These are phyloP conservation scores for Triticum monococcum DNA, from an alignment of 176 grass and related monocot species.

Conservation along the genomic window DNA sequence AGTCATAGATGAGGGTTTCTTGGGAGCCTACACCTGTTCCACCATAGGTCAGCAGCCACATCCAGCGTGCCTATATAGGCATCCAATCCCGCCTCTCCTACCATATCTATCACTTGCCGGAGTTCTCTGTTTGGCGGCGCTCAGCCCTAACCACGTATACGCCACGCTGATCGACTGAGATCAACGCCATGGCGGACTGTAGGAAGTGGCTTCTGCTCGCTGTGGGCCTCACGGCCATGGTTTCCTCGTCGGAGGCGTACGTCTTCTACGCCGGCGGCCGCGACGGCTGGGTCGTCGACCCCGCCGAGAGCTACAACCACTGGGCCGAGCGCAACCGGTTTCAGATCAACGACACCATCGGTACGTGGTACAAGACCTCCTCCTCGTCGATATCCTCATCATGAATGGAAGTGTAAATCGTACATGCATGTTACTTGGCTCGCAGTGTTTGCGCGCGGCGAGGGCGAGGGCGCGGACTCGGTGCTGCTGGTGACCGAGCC, in stretches of 20 bases:
- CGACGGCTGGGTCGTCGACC: slow-evolving; percentile 74
- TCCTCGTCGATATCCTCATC: neutral
- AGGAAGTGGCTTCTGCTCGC: slow-evolving; percentile 9
- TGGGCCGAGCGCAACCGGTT: slow-evolving; percentile 79
- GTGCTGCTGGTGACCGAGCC: slow-evolving; percentile 63
- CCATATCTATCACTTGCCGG: neutral
- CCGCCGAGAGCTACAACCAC: slow-evolving; percentile 71
- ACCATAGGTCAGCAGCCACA: slow-evolving; percentile 4
- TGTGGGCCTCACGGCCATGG: slow-evolving; percentile 16
- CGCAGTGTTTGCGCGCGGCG: slow-evolving; percentile 67
- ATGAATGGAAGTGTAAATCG: neutral
- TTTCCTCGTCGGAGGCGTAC: slow-evolving; percentile 47
- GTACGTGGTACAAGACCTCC: slow-evolving; percentile 21
- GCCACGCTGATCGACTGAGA: neutral
- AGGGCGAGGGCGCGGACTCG: slow-evolving; percentile 13
- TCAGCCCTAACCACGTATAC: too few relatives aligned
- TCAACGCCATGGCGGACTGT: neutral
- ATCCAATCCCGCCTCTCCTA: neutral
- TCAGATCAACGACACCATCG: slow-evolving; percentile 57
- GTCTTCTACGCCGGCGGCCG: slow-evolving; percentile 70
- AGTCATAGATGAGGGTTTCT: slow-evolving; percentile 14
- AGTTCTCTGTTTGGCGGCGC: neutral
- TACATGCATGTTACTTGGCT: neutral
- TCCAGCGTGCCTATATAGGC: neutral
- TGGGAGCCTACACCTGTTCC: slow-evolving; percentile 16